A percentile compares a stretch with the other conserved stretches of the same genome.
Evolutionary conservation across 192 early-diverging fungal genomes (phyloP).

Genomic region (Coemansia sp.): DNA sequence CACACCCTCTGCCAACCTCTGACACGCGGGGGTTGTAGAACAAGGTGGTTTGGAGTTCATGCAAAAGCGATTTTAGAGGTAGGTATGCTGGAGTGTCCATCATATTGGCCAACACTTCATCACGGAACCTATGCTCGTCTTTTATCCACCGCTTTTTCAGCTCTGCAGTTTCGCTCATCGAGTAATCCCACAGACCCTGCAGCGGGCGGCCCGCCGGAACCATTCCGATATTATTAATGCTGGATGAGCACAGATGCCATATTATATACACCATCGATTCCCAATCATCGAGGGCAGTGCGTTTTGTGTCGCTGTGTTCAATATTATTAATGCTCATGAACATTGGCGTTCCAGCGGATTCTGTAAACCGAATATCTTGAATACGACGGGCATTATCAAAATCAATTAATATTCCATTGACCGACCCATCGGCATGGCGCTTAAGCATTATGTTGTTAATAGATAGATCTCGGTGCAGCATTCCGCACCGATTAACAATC

Average conservation of each 20-base stretch:
- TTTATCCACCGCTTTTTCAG: too few relatives aligned
- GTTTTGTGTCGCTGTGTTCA: not conserved
- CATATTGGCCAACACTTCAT: too few relatives aligned
- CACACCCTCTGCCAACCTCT: too few relatives aligned
- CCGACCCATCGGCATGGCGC: not conserved
- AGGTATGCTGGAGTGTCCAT: too few relatives aligned
- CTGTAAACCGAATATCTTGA: not conserved
- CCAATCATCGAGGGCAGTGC: slow-evolving; percentile 27
- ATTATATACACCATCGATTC: slow-evolving; percentile 30
- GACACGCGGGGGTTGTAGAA: too few relatives aligned
- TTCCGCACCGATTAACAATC: not conserved
- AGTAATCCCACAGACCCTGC: too few relatives aligned
- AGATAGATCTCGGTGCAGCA: slow-evolving; percentile 28
- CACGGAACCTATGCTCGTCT: too few relatives aligned
- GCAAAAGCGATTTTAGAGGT: too few relatives aligned
- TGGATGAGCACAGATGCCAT: slow-evolving; percentile 13
- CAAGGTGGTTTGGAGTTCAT: too few relatives aligned
- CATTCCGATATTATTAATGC: not conserved
- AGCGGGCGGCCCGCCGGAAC: too few relatives aligned
- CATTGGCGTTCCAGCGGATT: slow-evolving; percentile 15
- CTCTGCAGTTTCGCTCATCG: too few relatives aligned
- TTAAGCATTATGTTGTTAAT: slow-evolving; percentile 21
- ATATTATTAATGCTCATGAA: slow-evolving; percentile 38
- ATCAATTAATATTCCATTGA: slow-evolving; percentile 26
- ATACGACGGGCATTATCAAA: slow-evolving; percentile 6